Evolutionary conservation across 495 filamentous ascomycete species (phyloP).

Genomic region (Chaetomium fimeti): DNA sequence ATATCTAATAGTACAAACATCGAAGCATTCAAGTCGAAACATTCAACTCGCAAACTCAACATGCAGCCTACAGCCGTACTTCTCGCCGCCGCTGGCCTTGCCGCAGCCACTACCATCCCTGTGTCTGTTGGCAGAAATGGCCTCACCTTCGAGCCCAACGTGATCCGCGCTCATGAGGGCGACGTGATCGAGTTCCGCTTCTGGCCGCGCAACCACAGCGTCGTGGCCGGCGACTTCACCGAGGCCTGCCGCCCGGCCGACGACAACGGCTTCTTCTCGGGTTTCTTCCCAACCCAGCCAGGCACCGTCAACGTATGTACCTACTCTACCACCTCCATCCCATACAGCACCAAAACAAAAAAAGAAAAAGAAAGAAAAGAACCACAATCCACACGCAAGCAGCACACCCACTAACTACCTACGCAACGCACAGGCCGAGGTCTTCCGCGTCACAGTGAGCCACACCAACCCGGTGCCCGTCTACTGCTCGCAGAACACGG

Average conservation of each 20-base stretch:
- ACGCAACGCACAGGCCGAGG: slow-evolving; percentile 24
- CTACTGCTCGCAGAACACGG: slow-evolving; percentile 50
- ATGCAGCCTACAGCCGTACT: slow-evolving; percentile 3
- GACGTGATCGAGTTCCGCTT: slow-evolving; percentile 57
- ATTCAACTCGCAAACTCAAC: neutral
- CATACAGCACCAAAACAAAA: too few species aligned
- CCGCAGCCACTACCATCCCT: slow-evolving; percentile 27
- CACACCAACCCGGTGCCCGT: slow-evolving; percentile 54
- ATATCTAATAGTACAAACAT: neutral
- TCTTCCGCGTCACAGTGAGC: slow-evolving; percentile 53
- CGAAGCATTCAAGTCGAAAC: neutral
- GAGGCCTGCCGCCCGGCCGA: slow-evolving; percentile 47
- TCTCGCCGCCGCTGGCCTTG: slow-evolving; percentile 26
- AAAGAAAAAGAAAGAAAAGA: too few species aligned
- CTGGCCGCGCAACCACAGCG: slow-evolving; percentile 51
- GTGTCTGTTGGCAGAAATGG: slow-evolving; percentile 32
- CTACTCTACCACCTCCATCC: slow-evolving; percentile 7
- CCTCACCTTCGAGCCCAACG: slow-evolving; percentile 36
- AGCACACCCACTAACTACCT: neutral
- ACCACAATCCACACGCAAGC: too few species aligned
- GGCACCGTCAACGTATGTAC: slow-evolving; percentile 30
- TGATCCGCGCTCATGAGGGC: slow-evolving; percentile 43
- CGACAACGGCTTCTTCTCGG: slow-evolving; percentile 46
- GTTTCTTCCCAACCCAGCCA: slow-evolving; percentile 40
- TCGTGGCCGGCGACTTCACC: slow-evolving; percentile 47